Evolutionary conservation across 1,284 basidiomycete species (phyloP).

Genomic region (Ustilago xerochloae): DNA sequence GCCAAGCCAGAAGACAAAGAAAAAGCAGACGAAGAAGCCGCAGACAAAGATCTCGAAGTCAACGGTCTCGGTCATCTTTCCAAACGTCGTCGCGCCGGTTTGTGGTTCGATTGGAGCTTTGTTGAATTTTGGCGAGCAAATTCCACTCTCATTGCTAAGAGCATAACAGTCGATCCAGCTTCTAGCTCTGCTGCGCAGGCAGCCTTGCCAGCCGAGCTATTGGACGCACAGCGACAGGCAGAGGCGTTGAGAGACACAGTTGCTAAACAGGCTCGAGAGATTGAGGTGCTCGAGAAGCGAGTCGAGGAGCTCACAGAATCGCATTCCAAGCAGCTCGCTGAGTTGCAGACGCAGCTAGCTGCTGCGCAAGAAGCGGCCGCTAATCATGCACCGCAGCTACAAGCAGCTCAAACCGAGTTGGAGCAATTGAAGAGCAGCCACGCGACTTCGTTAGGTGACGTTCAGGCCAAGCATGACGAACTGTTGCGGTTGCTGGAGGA

Average conservation of each 20-base stretch:
- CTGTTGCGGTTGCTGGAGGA: slow-evolving; percentile 17
- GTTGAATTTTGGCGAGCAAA: slow-evolving; percentile 98
- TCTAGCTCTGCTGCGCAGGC: slow-evolving; percentile 39
- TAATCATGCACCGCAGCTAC: slow-evolving; percentile 15
- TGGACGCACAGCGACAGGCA: slow-evolving; percentile 62
- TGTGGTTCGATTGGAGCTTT: slow-evolving; percentile 98
- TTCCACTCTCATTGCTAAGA: slow-evolving; percentile 74
- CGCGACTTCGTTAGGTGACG: slow-evolving; percentile 14
- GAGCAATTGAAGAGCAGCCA: slow-evolving; percentile 30
- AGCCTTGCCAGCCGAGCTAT: slow-evolving; percentile 53
- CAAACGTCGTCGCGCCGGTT: slow-evolving; percentile 75
- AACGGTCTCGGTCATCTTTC: slow-evolving; percentile 46
- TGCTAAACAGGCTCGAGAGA: slow-evolving; percentile 43
- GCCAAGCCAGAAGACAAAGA: slow-evolving; percentile 24
- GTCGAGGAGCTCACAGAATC: slow-evolving; percentile 38
- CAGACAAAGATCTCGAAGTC: slow-evolving; percentile 43
- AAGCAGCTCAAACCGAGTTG: slow-evolving; percentile 17
- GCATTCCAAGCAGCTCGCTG: slow-evolving; percentile 1
- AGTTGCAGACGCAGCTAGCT: slow-evolving; percentile 11
- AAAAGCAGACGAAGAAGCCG: slow-evolving; percentile 43
- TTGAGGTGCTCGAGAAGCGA: slow-evolving; percentile 43
- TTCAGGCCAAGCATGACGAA: slow-evolving; percentile 19
- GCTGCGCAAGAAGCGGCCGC: slow-evolving; percentile 11
- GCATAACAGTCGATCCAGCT: slow-evolving; percentile 59
- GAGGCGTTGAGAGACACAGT: slow-evolving; percentile 53